Evolutionary conservation across 805 yeast genomes (phyloP), one percentile per base, ranked within the genome.

Genomic region (Blastobotrys parvus): DNA sequence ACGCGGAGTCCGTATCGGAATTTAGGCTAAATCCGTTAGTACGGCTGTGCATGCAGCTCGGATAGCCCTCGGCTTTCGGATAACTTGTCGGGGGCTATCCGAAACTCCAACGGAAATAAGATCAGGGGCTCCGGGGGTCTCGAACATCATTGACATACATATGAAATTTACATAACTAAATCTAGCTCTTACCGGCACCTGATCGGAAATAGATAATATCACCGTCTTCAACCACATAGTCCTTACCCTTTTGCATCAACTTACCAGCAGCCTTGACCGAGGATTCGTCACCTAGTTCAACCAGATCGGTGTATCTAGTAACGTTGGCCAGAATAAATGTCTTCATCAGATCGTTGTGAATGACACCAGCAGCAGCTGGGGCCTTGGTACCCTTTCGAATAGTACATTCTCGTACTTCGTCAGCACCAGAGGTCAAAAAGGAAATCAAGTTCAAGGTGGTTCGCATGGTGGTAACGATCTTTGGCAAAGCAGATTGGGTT

Each of bases 281-380:
- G 45, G 74, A 74, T 59, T 92, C 98, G 60, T 90, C 96, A 41
- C 81, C 80, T 37, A 64, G 60, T 65, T 83, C 90, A 40, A 79
- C 64, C 48, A 89, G 67, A 60, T 88, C 97, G 19, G 72, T 75
- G 69, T 77, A 92, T 59, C 87, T 89, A 59, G 87, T 87, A 52
- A 92, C 83, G 64, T 87, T 88, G 36, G 97, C 98, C 56, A 87
- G 78, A 58, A 92, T 88, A 63, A 92, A 92, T 18, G 97, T 90
- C 64, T 82, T 85, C 75, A 86, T 89, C 63, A 90, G 77, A 68
- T 90, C 98, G 32, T 89, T 84, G 66, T 92, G 98, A 57, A 90
- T 90, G 36, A 92, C 95, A 63, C 97, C 97, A 18, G 98, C 98
- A 36, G 98, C 97, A 60, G 84, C 88, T n/a, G 98, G 98, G 42